These are phyloP conservation scores for Mucor indicus DNA, from an alignment of 371 early-diverging fungal genomes.

Conservation along the genomic window DNA sequence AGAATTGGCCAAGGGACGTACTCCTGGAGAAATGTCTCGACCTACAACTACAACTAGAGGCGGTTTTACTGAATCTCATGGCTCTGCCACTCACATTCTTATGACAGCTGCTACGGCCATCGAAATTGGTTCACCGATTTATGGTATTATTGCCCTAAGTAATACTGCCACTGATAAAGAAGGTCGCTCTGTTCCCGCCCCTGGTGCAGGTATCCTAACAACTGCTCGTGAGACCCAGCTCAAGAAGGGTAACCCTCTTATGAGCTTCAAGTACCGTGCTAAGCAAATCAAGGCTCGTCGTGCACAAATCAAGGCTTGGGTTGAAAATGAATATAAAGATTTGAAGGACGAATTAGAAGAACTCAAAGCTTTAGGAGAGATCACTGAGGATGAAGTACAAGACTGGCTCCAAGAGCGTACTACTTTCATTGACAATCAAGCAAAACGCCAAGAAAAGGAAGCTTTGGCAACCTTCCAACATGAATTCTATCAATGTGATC, in stretches of 20 bases:
- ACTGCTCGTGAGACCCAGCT: constrained; percentile 81
- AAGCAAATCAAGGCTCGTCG: constrained; percentile 81
- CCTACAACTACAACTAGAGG: constrained; percentile 89
- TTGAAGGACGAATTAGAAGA: constrained; percentile 74
- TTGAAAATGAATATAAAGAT: constrained; percentile 76
- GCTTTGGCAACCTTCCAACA: constrained; percentile 82
- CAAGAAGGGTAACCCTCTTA: constrained; percentile 71
- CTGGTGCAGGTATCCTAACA: constrained; percentile 94
- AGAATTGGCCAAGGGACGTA: constrained; percentile 86
- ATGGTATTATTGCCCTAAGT: constrained; percentile 89
- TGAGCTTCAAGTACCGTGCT: constrained; percentile 89
- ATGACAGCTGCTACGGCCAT: constrained; percentile 91
- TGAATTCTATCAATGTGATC: constrained; percentile 84
- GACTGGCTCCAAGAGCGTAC: constrained; percentile 75
- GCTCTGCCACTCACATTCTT: constrained; percentile 87
- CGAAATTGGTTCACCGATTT: constrained; percentile 94
- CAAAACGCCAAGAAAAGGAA: constrained; percentile 81
- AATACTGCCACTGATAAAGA: constrained; percentile 97
- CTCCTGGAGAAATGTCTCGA: constrained; percentile 89
- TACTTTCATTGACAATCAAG: constrained; percentile 83
- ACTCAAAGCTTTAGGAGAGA: constrained; percentile 61
- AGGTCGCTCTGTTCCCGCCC: constrained; percentile 94
- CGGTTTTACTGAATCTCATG: constrained; percentile 96
- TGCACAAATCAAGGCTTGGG: constrained; percentile 84
- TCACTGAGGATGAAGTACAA: constrained; percentile 58